A percentile compares a stretch with the other conserved stretches of the same genome.
Evolutionary conservation across 2,329 filamentous ascomycete genomes (phyloP).

Genomic region (Lecanicillium sp.): DNA sequence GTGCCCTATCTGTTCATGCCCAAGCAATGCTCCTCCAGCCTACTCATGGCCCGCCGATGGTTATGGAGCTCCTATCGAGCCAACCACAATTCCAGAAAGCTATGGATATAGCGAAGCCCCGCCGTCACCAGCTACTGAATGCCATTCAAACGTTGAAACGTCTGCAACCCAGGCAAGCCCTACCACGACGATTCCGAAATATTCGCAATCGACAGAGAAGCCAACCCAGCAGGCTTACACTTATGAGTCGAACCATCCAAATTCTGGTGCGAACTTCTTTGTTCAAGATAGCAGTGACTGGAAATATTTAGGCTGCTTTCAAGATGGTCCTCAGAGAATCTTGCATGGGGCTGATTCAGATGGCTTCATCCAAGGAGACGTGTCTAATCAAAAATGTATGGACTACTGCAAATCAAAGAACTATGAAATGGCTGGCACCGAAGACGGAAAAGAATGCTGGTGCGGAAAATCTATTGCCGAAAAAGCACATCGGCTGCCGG

Average conservation of each 20-base stretch:
- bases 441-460: slow-evolving; percentile 47
- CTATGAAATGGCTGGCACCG: slow-evolving; percentile 42
- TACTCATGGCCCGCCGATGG: too few species aligned
- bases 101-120: neutral
- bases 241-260: neutral
- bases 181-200: neutral
- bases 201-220: neutral
- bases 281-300: slow-evolving; percentile 16
- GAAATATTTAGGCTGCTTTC: slow-evolving; percentile 28
- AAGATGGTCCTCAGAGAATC: slow-evolving; percentile 19
- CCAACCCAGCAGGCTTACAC: neutral
- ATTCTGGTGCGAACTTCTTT: too few species aligned
- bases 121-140: neutral
- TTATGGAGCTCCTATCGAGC: neutral
- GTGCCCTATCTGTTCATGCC: slow-evolving; percentile 6
- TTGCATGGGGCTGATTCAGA: slow-evolving; percentile 18
- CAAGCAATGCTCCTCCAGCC: neutral
- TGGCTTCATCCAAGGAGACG: slow-evolving; percentile 26
- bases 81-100: neutral
- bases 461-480: slow-evolving; percentile 32
- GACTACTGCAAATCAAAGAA: slow-evolving; percentile 37
- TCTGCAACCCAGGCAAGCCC: neutral
- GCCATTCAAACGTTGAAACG: neutral
- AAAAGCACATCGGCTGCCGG: slow-evolving; percentile 21
- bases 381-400: slow-evolving; percentile 46